These are phyloP conservation scores for Podospora bellae-mahoneyi DNA, from an alignment of 495 filamentous ascomycete genomes.

Conservation along the genomic window DNA sequence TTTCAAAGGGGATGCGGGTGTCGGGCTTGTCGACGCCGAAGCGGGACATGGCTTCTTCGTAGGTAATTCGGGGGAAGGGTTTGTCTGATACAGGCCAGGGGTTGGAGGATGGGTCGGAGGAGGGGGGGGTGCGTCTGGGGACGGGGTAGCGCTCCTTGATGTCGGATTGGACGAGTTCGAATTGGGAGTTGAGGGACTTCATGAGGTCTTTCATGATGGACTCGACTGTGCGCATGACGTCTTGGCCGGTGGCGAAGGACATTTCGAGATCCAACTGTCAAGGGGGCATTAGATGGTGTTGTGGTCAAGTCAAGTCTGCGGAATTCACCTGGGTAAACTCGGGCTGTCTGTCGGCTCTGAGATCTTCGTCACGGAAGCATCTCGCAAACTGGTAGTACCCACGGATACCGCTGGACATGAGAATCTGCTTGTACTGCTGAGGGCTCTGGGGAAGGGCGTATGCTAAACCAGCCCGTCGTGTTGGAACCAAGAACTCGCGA, in stretches of 20 bases:
- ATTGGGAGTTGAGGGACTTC: conserved; percentile 42
- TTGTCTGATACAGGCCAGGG: conserved; percentile 18
- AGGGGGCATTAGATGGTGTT: not conserved
- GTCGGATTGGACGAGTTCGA: conserved; percentile 14
- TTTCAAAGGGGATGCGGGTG: conserved; percentile 56
- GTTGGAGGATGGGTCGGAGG: not conserved
- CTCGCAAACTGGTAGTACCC: conserved; percentile 89
- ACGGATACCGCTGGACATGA: conserved; percentile 84
- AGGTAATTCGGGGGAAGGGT: conserved; percentile 51
- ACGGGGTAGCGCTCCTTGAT: conserved; percentile 28
- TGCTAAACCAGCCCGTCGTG: conserved; percentile 63
- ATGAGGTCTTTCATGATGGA: conserved; percentile 59
- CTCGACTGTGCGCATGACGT: conserved; percentile 72
- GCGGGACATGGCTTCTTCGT: conserved; percentile 70
- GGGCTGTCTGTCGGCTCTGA: conserved; percentile 88
- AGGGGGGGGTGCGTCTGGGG: conserved; percentile 18
- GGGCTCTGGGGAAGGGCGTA: conserved; percentile 96
- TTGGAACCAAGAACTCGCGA: conserved; percentile 92
- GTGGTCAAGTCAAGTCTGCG: not conserved
- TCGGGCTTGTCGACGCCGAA: conserved; percentile 95
- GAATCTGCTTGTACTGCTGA: conserved; percentile 97
- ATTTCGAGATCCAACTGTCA: conserved; percentile 86
- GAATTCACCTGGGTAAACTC: conserved; percentile 84
- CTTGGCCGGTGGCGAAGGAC: conserved; percentile 69
- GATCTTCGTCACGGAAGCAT: conserved; percentile 95